Evolutionary conservation across 202 grass and related monocot genomes (phyloP), one percentile per base, ranked within the genome.

Genomic region (Panicum hallii): DNA sequence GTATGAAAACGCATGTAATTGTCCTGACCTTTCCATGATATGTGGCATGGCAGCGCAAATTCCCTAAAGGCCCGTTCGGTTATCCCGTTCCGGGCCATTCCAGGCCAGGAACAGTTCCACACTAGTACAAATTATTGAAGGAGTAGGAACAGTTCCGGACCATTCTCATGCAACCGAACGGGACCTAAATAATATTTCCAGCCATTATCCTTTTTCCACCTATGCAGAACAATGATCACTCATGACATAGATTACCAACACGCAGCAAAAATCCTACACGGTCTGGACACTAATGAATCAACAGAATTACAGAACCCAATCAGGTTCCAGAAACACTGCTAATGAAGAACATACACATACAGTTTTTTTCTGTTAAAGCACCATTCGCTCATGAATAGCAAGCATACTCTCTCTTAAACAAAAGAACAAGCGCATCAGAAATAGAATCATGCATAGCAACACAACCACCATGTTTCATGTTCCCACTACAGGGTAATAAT

Each of bases 121-220:
- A n/a, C n/a, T n/a, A n/a, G n/a, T n/a, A n/a, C n/a, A n/a, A n/a
- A n/a, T n/a, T n/a, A n/a, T n/a, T n/a, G n/a, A n/a, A n/a, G n/a
- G n/a, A n/a, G n/a, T n/a, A n/a, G n/a, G n/a, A n/a, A n/a, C n/a
- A n/a, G n/a, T n/a, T n/a, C n/a, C n/a, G n/a, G n/a, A n/a, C n/a
- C n/a, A n/a, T n/a, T n/a, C n/a, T n/a, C n/a, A n/a, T n/a, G n/a
- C n/a, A n/a, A n/a, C n/a, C n/a, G n/a, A n/a, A n/a, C n/a, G n/a
- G n/a, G n/a, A n/a, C n/a, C n/a, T n/a, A 32, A 53, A 20, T 49
- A 70, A 40, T 45, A 76, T 56, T 84, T 70, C 63, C 54, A 50
- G 32, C 45, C 67, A 49, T 64, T 70, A 50, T 62, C 42, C 6
- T 40, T 12, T n/a, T 40, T 46, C 62, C 7, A 73, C 16, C 23